Percentiles rank a stretch among this genome's conserved stretches.
Evolutionary conservation across 2,329 filamentous ascomycete species (phyloP).

Genomic region (Penicillium verrucosum): DNA sequence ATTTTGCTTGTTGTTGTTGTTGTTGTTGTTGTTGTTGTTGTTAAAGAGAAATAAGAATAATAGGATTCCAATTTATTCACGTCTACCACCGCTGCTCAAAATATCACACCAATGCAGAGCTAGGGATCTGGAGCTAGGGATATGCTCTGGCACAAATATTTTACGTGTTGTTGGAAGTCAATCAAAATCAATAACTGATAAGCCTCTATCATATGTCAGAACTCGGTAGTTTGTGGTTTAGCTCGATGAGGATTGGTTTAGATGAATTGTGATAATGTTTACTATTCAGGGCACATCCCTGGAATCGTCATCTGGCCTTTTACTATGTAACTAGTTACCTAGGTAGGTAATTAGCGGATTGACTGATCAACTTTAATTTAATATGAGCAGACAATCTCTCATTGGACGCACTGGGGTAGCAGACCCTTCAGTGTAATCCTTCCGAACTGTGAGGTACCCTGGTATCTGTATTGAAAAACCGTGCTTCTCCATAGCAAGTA

Average conservation of each 20-base stretch:
- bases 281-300: neutral
- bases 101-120: neutral
- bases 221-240: neutral
- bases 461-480: neutral
- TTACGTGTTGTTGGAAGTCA: neutral
- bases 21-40: neutral
- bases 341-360: neutral
- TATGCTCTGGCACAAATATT: too few relatives aligned
- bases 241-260: neutral
- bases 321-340: too few relatives aligned
- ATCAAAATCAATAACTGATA: neutral
- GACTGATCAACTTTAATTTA: neutral
- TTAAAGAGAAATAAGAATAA: too few relatives aligned
- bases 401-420: neutral
- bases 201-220: neutral
- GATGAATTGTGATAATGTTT: neutral
- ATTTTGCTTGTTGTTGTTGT: neutral
- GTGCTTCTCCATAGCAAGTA: neutral
- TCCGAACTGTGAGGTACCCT: neutral
- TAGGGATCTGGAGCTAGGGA: too few relatives aligned
- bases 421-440: neutral
- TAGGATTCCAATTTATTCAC: too few relatives aligned
- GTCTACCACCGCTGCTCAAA: too few relatives aligned
- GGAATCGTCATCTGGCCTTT: neutral
- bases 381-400: neutral